phyloP scores from a whole-genome alignment of 768 basidiomycete genomes.

The Amanita exitialis region DNA sequence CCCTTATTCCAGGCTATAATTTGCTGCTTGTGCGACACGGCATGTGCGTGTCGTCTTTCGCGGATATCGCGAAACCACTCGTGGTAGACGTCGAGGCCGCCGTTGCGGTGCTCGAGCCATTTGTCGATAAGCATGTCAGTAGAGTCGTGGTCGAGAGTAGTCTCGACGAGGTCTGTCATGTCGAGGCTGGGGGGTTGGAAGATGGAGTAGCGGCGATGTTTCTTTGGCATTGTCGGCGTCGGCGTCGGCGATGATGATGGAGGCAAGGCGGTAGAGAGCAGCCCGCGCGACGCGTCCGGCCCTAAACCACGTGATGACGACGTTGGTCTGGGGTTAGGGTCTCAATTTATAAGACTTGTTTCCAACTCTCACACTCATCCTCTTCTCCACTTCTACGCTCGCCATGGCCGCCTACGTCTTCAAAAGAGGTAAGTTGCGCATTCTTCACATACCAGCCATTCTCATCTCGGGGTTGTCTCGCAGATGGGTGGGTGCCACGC shows the following conservation, averaged over 20 bases:
- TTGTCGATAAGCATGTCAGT: slow-evolving; percentile 76
- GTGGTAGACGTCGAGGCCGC: slow-evolving; percentile 56
- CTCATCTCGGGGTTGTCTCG: slow-evolving; percentile 4
- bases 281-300: slow-evolving; percentile 20
- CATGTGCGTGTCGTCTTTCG: slow-evolving; percentile 49
- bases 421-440: slow-evolving; percentile 20
- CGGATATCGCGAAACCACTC: slow-evolving; percentile 69
- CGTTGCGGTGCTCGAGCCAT: slow-evolving; percentile 66
- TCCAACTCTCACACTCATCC: not conserved
- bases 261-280: not conserved
- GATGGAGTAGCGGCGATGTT: slow-evolving; percentile 46
- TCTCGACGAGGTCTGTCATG: slow-evolving; percentile 74
- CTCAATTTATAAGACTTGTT: not conserved
- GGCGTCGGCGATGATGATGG: too few relatives aligned
- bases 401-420: slow-evolving; percentile 19
- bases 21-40: slow-evolving; percentile 33
- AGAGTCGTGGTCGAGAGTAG: slow-evolving; percentile 65
- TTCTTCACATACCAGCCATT: not conserved
- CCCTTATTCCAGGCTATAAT: slow-evolving; percentile 57
- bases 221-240: slow-evolving; percentile 27
- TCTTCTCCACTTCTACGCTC: not conserved
- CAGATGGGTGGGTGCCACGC: slow-evolving; percentile 41
- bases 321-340: not conserved
- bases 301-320: slow-evolving; percentile 14
- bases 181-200: slow-evolving; percentile 55